Base-by-base conservation (phyloP, 108 stramenopile species). In the Conticribra weissflogii region DNA sequence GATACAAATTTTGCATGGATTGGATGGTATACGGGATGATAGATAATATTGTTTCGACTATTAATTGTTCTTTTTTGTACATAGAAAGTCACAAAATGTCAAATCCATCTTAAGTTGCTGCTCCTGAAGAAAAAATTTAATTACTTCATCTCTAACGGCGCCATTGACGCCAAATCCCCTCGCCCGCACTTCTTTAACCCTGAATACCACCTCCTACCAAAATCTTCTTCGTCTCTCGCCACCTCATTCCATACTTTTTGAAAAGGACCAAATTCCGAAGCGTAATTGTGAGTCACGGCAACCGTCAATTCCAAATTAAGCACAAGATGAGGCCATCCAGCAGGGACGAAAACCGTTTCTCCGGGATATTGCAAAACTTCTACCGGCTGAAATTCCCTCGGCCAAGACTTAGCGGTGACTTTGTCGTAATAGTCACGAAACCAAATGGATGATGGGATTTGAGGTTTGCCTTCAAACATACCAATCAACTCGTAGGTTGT, bases 201-300 rank as follows among this genome's bases (percentile, higher is more conserved):
- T 31, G 57, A 3, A 19, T 50, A 36, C 82, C 82, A 83, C 27
- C 68, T 68, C 33, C 21, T 19, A 8, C 82, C 83, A 54, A 93
- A 82, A 7, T 81, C 82, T 9, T 86, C 85, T 52, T 93, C 92
- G 45, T 88, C 85, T 21, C 65, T 28, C 1, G 51, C 41, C 3
- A 87, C 81, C 27, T 85, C 81, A 2, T 72, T 23, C 52, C 75
- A 65, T 54, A 90, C 70, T 19, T 78, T 55, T 41, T 67, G 61
- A 65, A 87, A 79, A 34, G 87, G 78, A 3, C 87, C 88, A 66
- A 65, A 84, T 60, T 91, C 90, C 0, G 84, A 78, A 1, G 93
- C 94, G 52, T 92, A 95, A 66, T 95, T 95, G 51, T 95, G 91
- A 18, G 94, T 95, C 16, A 95, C 78, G 2, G 94, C 94, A 21